phyloP scores from a whole-genome alignment of 495 filamentous ascomycete species.

The Aspergillus haitiensis region DNA sequence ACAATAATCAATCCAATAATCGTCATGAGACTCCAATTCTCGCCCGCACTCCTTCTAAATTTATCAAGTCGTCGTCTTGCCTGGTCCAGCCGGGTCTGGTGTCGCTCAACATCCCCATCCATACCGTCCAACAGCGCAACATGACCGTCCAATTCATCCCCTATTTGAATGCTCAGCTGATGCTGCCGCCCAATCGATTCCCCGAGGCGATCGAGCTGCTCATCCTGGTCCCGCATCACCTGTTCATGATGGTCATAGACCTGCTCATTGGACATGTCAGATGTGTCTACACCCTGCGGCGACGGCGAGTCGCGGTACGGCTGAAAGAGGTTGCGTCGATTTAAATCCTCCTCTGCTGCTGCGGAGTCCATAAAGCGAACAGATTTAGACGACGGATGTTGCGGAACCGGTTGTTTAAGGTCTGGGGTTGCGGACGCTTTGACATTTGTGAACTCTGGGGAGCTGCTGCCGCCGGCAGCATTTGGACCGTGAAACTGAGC shows the following conservation, averaged over 20 bases:
- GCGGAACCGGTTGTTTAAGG: slow-evolving; percentile 49
- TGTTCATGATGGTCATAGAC: slow-evolving; percentile 81
- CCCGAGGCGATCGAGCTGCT: slow-evolving; percentile 84
- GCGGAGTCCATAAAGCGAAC: slow-evolving; percentile 87
- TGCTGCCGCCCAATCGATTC: slow-evolving; percentile 87
- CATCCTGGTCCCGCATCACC: slow-evolving; percentile 82
- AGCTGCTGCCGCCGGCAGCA: slow-evolving; percentile 49
- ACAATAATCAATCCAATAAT: slow-evolving; percentile 76
- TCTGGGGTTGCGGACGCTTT: slow-evolving; percentile 38
- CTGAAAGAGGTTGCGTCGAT: slow-evolving; percentile 62
- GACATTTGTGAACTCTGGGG: slow-evolving; percentile 69
- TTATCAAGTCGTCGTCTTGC: slow-evolving; percentile 69
- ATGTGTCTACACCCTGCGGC: slow-evolving; percentile 62
- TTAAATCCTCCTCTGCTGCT: slow-evolving; percentile 51
- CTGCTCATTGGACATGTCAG: slow-evolving; percentile 74
- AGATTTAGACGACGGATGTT: slow-evolving; percentile 62
- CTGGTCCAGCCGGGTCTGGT: slow-evolving; percentile 69
- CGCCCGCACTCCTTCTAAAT: slow-evolving; percentile 69
- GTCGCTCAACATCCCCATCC: slow-evolving; percentile 77
- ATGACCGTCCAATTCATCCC: slow-evolving; percentile 91
- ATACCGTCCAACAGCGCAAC: slow-evolving; percentile 85
- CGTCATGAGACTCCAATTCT: slow-evolving; percentile 76
- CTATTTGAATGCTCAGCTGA: slow-evolving; percentile 92
- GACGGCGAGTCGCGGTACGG: slow-evolving; percentile 61
- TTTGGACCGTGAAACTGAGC: slow-evolving; percentile 63